Evolutionary conservation across 306 rosid genomes (phyloP), one percentile per base, ranked within the genome.

Genomic region (Casuarina cunninghamiana): DNA sequence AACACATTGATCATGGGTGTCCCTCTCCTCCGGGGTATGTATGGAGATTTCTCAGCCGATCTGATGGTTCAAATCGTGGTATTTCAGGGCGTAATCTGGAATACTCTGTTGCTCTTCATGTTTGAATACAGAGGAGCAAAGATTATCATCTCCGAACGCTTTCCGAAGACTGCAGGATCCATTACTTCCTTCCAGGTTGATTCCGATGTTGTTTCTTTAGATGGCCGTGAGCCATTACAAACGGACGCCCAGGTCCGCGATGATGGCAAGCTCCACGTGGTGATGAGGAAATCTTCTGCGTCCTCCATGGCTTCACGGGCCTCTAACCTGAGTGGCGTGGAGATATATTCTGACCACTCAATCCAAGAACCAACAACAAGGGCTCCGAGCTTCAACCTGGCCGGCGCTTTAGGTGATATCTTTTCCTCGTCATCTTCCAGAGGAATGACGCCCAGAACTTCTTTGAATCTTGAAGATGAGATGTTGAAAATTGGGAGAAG

Each of bases 121-220:
- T 80, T 65, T 55, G 83, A 80, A 67, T 80, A 80, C 45, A 74
- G 68, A 74, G 74, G 70, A 74, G 79, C 79, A n/a, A 80, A 35
- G 32, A 35, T 66, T 49, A 19, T 74, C 4, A 73, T 80, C 39
- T 8, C 51, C 1, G 71, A 67, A 9, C 35, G 45, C 17, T 74
- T 73, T 32, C 75, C 62, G 0, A 38, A 3, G 4, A 66, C 12
- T 67, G 75, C 70, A 10, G 55, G 17, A 8, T 79, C 78, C 69
- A 73, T 73, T 66, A 70, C 50, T 13, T 54, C 83, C 10, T 12
- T 79, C 15, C 26, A 12, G 54, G 32, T 74, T 66, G 79, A 74
- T 6, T 37, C 70, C 13, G 62, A 55, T 42, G 62, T 75, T 49
- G 53, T 49, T 74, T 67, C 83, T 0, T 53, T 79, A 0, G 51